Conservation (phyloP, 1,284 basidiomycete genomes). For the Cutaneotrichosporon cyanovorans region DNA sequence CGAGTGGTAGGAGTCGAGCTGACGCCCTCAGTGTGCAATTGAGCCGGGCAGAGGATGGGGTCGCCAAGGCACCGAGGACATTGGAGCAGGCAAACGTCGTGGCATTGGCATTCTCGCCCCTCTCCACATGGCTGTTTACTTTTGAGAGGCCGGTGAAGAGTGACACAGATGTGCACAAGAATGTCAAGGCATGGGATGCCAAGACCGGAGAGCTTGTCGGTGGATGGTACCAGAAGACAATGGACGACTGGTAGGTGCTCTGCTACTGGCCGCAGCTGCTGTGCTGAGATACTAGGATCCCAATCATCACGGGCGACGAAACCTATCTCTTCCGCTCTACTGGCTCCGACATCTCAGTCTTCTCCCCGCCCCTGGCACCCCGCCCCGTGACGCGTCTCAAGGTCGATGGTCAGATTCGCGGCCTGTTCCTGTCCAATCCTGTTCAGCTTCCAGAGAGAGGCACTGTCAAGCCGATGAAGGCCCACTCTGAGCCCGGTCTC, state of each 20-base stretch:
- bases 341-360: slow-evolving; percentile 72
- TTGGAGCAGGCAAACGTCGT: slow-evolving; percentile 59
- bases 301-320: slow-evolving; percentile 88
- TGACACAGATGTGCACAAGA: slow-evolving; percentile 43
- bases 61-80: slow-evolving; percentile 19
- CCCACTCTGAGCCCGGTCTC: slow-evolving; percentile 46
- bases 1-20: slow-evolving; percentile 2
- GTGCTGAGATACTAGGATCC: slow-evolving; percentile 48
- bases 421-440: slow-evolving; percentile 38
- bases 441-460: slow-evolving; percentile 26
- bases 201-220: slow-evolving; percentile 37
- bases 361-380: slow-evolving; percentile 43
- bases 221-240: slow-evolving; percentile 42
- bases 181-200: slow-evolving; percentile 42
- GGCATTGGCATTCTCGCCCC: slow-evolving; percentile 84
- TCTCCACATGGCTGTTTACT: slow-evolving; percentile 83
- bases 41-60: slow-evolving; percentile 25
- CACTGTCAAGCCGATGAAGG: slow-evolving; percentile 26
- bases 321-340: slow-evolving; percentile 68
- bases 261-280: background rate
- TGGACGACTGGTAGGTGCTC: slow-evolving; percentile 38
- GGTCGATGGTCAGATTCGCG: slow-evolving; percentile 39
- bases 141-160: slow-evolving; percentile 67
- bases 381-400: slow-evolving; percentile 34
- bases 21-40: slow-evolving; percentile 31